These are phyloP conservation scores for Salix arbutifolia DNA, from an alignment of 345 rosid genomes.

Conservation along the genomic window DNA sequence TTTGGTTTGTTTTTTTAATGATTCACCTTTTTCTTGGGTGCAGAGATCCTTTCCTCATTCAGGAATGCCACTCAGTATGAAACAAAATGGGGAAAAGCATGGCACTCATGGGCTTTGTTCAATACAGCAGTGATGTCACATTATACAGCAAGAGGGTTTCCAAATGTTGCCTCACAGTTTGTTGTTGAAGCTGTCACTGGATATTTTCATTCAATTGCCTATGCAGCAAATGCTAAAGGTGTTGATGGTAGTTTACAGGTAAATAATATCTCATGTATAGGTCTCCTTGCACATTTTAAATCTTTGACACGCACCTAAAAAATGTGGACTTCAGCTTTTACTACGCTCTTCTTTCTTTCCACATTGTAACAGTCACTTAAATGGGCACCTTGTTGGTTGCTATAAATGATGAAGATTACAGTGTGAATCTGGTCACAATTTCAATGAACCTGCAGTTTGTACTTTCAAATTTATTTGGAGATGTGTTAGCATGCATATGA, in stretches of 20 bases:
- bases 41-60: constrained; percentile 76
- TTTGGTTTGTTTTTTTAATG: background rate
- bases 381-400: background rate
- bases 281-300: background rate
- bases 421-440: background rate
- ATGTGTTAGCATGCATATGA: background rate
- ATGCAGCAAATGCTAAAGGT: constrained; percentile 92
- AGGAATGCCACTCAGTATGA: constrained; percentile 75
- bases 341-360: background rate
- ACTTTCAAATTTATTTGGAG: background rate
- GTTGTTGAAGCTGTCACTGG: constrained; percentile 97
- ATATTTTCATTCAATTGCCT: constrained; percentile 93
- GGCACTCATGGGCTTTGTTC: constrained; percentile 98
- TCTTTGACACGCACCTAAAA: background rate
- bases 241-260: constrained; percentile 99
- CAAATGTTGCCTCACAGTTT: constrained; percentile 56
- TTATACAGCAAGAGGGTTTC: constrained; percentile 62
- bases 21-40: background rate
- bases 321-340: background rate
- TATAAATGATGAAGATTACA: background rate
- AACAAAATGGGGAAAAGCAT: constrained; percentile 86
- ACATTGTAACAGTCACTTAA: background rate
- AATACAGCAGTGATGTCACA: constrained; percentile 98
- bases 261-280: constrained; percentile 14
- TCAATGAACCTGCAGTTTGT: background rate